Percentiles rank a stretch among this genome's conserved stretches.
These are phyloP conservation scores for Ocimum tenuiflorum DNA, from an alignment of 257 asterid genomes.

Conservation along the genomic window DNA sequence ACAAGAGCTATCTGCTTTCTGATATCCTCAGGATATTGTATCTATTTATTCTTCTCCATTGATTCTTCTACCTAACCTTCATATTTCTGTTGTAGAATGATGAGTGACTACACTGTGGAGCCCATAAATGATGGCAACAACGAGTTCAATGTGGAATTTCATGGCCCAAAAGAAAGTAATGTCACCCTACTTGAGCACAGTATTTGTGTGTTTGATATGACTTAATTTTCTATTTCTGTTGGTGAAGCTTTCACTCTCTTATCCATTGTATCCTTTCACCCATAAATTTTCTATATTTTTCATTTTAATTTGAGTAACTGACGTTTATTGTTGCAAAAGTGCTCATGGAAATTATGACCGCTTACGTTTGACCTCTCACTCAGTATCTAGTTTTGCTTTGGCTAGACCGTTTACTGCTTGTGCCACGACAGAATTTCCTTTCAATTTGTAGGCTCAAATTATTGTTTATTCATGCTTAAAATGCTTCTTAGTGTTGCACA, in stretches of 20 bases:
- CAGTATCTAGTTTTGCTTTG: too few species aligned
- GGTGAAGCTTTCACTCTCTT: not conserved
- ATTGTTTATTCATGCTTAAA: not conserved
- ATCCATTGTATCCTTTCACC: not conserved
- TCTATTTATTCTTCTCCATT: not conserved
- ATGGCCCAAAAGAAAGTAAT: slow-evolving; percentile 97
- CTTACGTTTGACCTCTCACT: not conserved
- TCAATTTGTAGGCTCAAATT: too few species aligned
- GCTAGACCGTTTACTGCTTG: not conserved
- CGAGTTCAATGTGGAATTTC: slow-evolving; percentile 79
- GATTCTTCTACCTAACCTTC: not conserved
- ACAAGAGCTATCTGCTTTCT: not conserved
- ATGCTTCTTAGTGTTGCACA: not conserved
- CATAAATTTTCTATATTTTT: too few species aligned
- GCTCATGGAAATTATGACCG: not conserved
- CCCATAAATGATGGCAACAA: slow-evolving; percentile 73
- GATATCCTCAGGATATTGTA: not conserved
- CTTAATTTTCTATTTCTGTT: not conserved
- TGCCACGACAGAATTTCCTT: too few species aligned
- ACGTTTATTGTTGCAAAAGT: not conserved
- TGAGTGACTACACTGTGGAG: slow-evolving; percentile 86
- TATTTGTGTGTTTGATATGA: not conserved
- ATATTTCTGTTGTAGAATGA: slow-evolving; percentile 56
- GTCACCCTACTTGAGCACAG: not conserved
- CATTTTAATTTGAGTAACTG: not conserved